Evolutionary conservation across 2,329 filamentous ascomycete genomes (phyloP).

Genomic region (Fusarium poae): DNA sequence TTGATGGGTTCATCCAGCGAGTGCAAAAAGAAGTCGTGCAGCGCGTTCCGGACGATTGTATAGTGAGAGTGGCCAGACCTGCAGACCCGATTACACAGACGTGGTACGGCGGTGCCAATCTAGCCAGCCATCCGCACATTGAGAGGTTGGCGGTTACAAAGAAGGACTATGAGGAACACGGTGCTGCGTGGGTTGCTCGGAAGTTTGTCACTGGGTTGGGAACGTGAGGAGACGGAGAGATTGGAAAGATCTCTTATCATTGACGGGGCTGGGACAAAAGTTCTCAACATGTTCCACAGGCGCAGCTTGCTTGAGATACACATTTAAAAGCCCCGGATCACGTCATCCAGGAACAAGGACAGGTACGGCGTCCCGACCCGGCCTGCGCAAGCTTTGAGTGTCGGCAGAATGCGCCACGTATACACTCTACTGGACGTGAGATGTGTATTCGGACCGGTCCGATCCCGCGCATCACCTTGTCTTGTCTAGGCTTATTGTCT

Average conservation of each 20-base stretch:
- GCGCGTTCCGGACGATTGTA: conserved; percentile 80
- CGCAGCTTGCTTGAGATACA: not conserved
- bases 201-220: conserved; percentile 67
- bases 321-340: not conserved
- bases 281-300: not conserved
- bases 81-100: conserved; percentile 81
- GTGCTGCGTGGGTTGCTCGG: conserved; percentile 78
- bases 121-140: conserved; percentile 78
- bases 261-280: not conserved
- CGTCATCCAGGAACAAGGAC: not conserved
- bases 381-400: not conserved
- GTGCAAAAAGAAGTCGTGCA: conserved; percentile 80
- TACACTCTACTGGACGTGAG: not conserved
- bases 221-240: conserved; percentile 17
- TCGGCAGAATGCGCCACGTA: not conserved
- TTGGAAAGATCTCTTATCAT: not conserved
- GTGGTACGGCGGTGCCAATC: conserved; percentile 85
- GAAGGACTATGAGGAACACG: conserved; percentile 90
- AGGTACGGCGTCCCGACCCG: not conserved
- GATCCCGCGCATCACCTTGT: not conserved
- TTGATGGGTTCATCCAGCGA: conserved; percentile 85
- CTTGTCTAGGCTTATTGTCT: not conserved
- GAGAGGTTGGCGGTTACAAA: conserved; percentile 81
- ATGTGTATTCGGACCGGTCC: not conserved
- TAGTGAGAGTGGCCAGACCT: conserved; percentile 78